A percentile compares a stretch with the other conserved stretches of the same genome.
Conservation (phyloP, 768 basidiomycete genomes). For the Boletus edulis region DNA sequence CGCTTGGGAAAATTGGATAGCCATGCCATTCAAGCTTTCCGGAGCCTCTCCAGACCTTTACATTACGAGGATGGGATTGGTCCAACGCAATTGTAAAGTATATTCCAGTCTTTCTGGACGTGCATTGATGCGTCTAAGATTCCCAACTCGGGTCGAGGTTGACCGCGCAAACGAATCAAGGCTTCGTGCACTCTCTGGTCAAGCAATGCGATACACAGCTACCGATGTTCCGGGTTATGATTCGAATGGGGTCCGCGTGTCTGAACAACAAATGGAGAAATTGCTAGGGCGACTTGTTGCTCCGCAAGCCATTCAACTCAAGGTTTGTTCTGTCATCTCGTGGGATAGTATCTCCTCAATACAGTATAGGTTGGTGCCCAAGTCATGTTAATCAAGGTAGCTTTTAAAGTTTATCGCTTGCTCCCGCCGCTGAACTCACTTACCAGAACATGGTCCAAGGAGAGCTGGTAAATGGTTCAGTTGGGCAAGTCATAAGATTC, state of each 20-base stretch:
- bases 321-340: constrained; percentile 34
- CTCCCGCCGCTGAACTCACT: neutral
- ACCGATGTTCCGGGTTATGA: constrained; percentile 47
- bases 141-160: constrained; percentile 71
- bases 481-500: constrained; percentile 55
- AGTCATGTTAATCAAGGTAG: constrained; percentile 78
- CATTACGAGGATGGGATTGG: constrained; percentile 69
- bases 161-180: constrained; percentile 60
- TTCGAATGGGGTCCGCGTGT: constrained; percentile 37
- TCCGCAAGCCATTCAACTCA: constrained; percentile 43
- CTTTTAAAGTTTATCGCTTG: neutral
- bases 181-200: constrained; percentile 41
- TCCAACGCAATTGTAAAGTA: constrained; percentile 72
- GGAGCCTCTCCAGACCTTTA: constrained; percentile 52
- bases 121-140: constrained; percentile 39
- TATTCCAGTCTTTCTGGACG: neutral
- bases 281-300: constrained; percentile 64
- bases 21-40: constrained; percentile 47
- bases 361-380: constrained; percentile 68
- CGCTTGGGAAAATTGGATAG: constrained; percentile 64
- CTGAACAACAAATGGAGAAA: constrained; percentile 38
- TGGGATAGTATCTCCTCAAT: constrained; percentile 1
- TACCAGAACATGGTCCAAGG: constrained; percentile 68
- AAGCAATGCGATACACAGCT: constrained; percentile 40
- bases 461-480: constrained; percentile 65